Evolutionary conservation across 331 rosid genomes (phyloP), one percentile per base, ranked within the genome.

Genomic region (Saraca asoca): DNA sequence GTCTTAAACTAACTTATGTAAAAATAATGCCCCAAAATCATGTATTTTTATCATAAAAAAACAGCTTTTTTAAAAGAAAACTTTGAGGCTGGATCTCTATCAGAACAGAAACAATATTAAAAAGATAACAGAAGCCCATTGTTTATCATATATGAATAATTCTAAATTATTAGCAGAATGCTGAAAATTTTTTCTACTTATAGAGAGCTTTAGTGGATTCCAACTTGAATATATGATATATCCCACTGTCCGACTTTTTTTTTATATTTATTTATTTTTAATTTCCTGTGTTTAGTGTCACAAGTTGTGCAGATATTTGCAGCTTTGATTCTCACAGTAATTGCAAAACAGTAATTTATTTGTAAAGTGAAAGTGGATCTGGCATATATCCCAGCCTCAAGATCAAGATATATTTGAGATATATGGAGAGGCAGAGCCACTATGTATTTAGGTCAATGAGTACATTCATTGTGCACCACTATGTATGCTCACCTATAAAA

Each of bases 401-500:
- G 3, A 24, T 1, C 43, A 61, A 58, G 72, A 86, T 75, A 72
- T 75, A 58, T 33, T 77, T 80, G 74, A 54, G 78, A 79, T 54
- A 68, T 45, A 65, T 8, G 43, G 53, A 37, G 75, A 69, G 38
- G 55, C 72, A 81, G 79, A 69, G 74, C 68, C 78, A 70, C 80
- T 71, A 75, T 71, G 80, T 72, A 73, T 24, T 24, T 74, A 75
- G 80, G 85, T 78, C 80, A 81, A 79, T 56, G 77, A 78, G 83
- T 71, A 58, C 80, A 77, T 77, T 76, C 81, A 75, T 79, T 58
- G 53, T 79, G 82, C 85, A 80, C 83, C 83, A 81, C 86, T 72
- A 78, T 73, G 72, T 70, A 44, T 77, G 67, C 78, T 70, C 69
- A 58, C 82, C 89, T 70, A 70, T 82, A 75, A 75, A 72, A 73